Base-by-base conservation (phyloP, 2,329 filamentous ascomycete genomes). In the Colletotrichum chrysophilum region DNA sequence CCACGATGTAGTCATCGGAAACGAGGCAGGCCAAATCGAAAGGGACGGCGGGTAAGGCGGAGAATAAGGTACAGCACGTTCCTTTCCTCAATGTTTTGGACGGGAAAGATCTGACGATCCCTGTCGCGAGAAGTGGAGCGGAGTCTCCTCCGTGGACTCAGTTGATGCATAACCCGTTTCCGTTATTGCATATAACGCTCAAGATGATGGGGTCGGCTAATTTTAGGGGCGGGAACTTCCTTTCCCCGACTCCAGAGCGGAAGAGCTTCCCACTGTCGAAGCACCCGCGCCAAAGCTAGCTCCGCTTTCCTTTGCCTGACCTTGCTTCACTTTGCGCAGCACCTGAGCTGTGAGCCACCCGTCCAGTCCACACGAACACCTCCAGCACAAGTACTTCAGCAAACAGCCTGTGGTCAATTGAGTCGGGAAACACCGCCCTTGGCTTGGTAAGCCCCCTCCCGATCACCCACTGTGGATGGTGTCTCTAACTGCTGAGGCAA, bases 171-270 rank as follows among this genome's bases (percentile, higher is more conserved):
- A 68, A 56, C 8, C 10, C n/a, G 7, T 24, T 5, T 28, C 24
- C 18, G 14, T 70, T 62, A 34, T 24, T 70, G 34, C 67, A 70
- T 62, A 70, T 52, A 32, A 36, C 24, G 56, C 32, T 24, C 24
- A 60, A 30, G 32, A 56, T 30, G 36, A 34, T 18, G 38, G 62
- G 70, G 64, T 64, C 64, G 69, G 69, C 71, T 68, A 75, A 73
- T 62, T 64, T 74, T 69, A 76, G 70, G 48, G 74, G 70, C 74
- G 74, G 74, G 64, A 74, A 76, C 74, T 76, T 76, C 70, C 74
- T 73, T 76, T 74, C 74, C 74, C 70, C 74, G 70, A 75, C 62
- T 58, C 66, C 56, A 65, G 60, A 74, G 43, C 13, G 43, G 28
- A 16, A 61, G 67, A 72, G 72, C 62, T 61, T 75, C 73, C 58